Conservation (phyloP, 257 asterid genomes). For the Nicotiana sylvestris region DNA sequence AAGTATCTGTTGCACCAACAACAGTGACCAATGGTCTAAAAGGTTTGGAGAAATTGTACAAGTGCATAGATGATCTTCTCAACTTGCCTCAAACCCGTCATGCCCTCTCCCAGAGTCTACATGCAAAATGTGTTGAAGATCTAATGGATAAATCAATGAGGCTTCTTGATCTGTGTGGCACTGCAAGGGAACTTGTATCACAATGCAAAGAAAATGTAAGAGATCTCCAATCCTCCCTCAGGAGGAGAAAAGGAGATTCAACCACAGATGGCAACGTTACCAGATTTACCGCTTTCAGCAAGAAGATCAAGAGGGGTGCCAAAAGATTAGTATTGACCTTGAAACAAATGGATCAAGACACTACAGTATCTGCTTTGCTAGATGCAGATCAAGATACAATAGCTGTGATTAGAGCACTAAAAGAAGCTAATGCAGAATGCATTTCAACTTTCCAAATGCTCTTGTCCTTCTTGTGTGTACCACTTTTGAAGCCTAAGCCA, state of each 20-base stretch:
- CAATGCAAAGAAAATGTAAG: conserved; percentile 22
- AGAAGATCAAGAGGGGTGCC: conserved; percentile 27
- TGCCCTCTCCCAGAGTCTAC: not conserved
- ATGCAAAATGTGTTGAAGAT: conserved; percentile 13
- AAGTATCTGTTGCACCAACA: not conserved
- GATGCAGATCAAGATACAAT: conserved; percentile 28
- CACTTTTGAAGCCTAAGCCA: conserved; percentile 22
- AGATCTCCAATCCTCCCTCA: conserved; percentile 23
- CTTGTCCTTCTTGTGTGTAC: conserved; percentile 21
- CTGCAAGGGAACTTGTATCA: conserved; percentile 16
- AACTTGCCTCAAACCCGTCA: conserved; percentile 17
- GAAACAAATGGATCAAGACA: conserved; percentile 25
- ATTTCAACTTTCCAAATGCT: conserved; percentile 23
- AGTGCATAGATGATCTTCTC: conserved; percentile 27
- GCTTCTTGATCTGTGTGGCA: conserved; percentile 25
- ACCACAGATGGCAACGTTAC: conserved; percentile 3
- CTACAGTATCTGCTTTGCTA: conserved; percentile 1
- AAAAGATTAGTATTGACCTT: conserved; percentile 16
- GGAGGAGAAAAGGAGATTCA: conserved; percentile 24
- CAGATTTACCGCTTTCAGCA: conserved; percentile 11
- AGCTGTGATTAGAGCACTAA: conserved; percentile 20
- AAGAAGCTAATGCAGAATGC: conserved; percentile 24
- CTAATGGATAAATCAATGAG: conserved; percentile 17
- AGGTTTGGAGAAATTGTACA: conserved; percentile 17
- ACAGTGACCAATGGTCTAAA: conserved; percentile 13